A percentile compares a stretch with the other conserved stretches of the same genome.
These are phyloP conservation scores for Xylariaceae sp. DNA, from an alignment of 2,329 filamentous ascomycete species.

Conservation along the genomic window DNA sequence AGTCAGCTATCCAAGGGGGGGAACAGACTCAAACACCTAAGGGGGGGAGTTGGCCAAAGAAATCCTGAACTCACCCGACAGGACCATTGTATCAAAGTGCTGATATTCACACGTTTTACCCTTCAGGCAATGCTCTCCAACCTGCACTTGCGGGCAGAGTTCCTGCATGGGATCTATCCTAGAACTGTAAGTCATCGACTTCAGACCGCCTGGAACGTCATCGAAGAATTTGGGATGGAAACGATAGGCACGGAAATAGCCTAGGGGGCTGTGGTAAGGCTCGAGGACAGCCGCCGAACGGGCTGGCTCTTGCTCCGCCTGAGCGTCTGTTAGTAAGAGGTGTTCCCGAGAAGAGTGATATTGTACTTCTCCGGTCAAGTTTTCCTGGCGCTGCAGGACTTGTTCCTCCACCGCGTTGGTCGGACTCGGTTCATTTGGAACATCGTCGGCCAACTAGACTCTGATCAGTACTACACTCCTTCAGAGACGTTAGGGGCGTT, in stretches of 20 bases:
- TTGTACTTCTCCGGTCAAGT: slow-evolving; percentile 27
- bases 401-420: slow-evolving; percentile 7
- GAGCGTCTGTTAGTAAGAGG: slow-evolving; percentile 24
- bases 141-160: slow-evolving; percentile 73
- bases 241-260: slow-evolving; percentile 80
- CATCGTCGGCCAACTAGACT: slow-evolving; percentile 14
- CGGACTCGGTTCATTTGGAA: slow-evolving; percentile 19
- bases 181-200: slow-evolving; percentile 91
- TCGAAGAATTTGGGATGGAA: slow-evolving; percentile 76
- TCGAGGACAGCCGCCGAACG: slow-evolving; percentile 32
- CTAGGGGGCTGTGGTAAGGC: slow-evolving; percentile 80
- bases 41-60: not conserved
- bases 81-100: slow-evolving; percentile 71
- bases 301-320: slow-evolving; percentile 18
- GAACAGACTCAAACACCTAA: slow-evolving; percentile 27
- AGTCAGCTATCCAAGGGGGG: slow-evolving; percentile 47
- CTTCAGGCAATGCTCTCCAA: slow-evolving; percentile 64
- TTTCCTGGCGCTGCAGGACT: slow-evolving; percentile 7
- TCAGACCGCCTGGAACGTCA: slow-evolving; percentile 69
- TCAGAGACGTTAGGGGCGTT: slow-evolving; percentile 6
- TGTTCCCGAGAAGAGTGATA: slow-evolving; percentile 22
- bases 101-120: slow-evolving; percentile 69
- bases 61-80: slow-evolving; percentile 63
- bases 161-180: slow-evolving; percentile 72
- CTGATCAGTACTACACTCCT: slow-evolving; percentile 8